These are phyloP conservation scores for Trypanosoma boissoni DNA, from an alignment of 208 protist species.

Conservation along the genomic window DNA sequence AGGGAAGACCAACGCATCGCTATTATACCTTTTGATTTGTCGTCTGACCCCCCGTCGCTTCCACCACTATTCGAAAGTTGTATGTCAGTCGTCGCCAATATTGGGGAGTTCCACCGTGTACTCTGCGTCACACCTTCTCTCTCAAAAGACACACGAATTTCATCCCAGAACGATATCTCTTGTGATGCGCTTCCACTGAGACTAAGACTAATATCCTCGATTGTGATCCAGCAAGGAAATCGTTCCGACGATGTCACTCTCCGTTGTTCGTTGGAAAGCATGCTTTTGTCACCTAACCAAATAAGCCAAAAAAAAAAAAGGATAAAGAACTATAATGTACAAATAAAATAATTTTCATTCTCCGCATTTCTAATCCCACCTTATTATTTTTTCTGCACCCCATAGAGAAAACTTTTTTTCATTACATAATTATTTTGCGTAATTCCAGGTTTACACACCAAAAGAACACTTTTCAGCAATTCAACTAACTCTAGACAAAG, in stretches of 20 bases:
- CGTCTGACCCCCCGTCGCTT: neutral
- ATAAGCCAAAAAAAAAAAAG: neutral
- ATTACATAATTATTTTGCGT: neutral
- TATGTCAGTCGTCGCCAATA: conserved; percentile 16
- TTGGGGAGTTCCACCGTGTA: conserved; percentile 52
- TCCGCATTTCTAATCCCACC: neutral
- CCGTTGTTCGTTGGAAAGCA: neutral
- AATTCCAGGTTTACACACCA: too few relatives aligned
- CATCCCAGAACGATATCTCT: conserved; percentile 47
- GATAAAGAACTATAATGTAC: conserved; percentile 1
- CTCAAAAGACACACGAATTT: conserved; percentile 34
- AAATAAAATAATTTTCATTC: neutral
- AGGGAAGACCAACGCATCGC: conserved; percentile 36
- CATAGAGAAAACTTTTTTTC: too few relatives aligned
- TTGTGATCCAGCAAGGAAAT: conserved; percentile 47
- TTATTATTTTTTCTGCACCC: neutral
- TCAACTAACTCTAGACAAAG: conserved; percentile 1
- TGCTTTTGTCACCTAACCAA: neutral
- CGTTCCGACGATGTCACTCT: conserved; percentile 1
- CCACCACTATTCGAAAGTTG: neutral
- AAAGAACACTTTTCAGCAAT: neutral
- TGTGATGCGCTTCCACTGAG: conserved; percentile 11
- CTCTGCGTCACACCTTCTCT: conserved; percentile 45
- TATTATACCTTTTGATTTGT: neutral
- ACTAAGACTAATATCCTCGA: conserved; percentile 45